A percentile compares a stretch with the other conserved stretches of the same genome.
Conservation (phyloP, 2,329 filamentous ascomycete genomes). For the Colletotrichum cereale region DNA sequence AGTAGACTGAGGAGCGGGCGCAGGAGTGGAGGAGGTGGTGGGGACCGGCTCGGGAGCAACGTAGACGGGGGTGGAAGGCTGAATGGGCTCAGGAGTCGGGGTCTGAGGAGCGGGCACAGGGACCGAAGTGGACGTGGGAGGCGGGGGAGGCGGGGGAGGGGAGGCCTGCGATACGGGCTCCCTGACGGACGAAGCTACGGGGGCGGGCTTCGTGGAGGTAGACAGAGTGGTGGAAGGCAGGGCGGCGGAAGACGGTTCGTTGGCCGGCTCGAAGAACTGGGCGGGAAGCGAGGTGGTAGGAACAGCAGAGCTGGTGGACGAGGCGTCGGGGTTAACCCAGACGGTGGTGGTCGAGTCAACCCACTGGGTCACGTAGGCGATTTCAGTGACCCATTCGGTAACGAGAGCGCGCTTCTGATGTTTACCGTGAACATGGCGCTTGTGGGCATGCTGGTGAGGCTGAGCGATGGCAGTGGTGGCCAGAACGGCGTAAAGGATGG, state of each 20-base stretch:
- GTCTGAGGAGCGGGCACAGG: constrained; percentile 42
- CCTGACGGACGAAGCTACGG: constrained; percentile 8
- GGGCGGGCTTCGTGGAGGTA: constrained; percentile 24
- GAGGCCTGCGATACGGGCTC: constrained; percentile 24
- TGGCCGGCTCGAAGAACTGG: constrained; percentile 49
- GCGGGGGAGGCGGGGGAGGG: constrained; percentile 20
- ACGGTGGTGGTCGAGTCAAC: constrained; percentile 63
- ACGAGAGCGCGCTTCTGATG: constrained; percentile 55
- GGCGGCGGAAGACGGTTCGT: constrained; percentile 28
- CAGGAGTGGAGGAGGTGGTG: constrained; percentile 34
- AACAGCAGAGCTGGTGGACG: constrained; percentile 45
- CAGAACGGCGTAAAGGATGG: constrained; percentile 56
- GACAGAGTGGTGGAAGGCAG: constrained; percentile 30
- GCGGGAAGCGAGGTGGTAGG: constrained; percentile 44
- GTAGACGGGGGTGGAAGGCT: constrained; percentile 30
- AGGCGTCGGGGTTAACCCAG: constrained; percentile 52
- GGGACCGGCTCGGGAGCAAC: constrained; percentile 25
- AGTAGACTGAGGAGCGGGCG: constrained; percentile 32
- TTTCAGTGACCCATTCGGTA: constrained; percentile 65
- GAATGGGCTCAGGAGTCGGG: constrained; percentile 42
- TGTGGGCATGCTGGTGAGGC: constrained; percentile 57
- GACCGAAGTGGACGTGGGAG: constrained; percentile 39
- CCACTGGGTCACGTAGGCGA: constrained; percentile 59
- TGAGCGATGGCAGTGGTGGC: constrained; percentile 63
- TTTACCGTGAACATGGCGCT: constrained; percentile 52